Percentiles rank a stretch among this genome's conserved stretches.
Evolutionary conservation across 2,329 filamentous ascomycete genomes (phyloP).

Genomic region (Penicillium sp.): DNA sequence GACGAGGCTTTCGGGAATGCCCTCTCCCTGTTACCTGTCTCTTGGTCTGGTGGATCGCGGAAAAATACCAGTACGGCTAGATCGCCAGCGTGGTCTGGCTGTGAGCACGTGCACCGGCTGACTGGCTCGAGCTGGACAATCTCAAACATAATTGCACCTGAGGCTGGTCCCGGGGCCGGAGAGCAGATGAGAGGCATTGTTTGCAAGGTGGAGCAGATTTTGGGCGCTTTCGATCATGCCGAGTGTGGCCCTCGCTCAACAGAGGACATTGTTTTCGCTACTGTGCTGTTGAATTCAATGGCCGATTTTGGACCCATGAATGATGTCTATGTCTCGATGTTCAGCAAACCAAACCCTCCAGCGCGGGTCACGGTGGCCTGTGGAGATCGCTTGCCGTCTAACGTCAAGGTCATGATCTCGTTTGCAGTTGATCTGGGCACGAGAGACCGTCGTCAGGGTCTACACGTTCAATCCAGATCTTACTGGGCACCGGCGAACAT

Average conservation of each 20-base stretch:
- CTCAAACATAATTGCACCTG: slow-evolving; percentile 42
- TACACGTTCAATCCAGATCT: slow-evolving; percentile 90
- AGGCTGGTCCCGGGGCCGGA: slow-evolving; percentile 41
- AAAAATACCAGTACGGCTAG: neutral
- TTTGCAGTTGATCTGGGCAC: slow-evolving; percentile 47
- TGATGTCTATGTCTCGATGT: slow-evolving; percentile 71
- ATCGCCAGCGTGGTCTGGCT: slow-evolving; percentile 8
- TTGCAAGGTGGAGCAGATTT: slow-evolving; percentile 19
- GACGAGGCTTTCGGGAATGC: slow-evolving; percentile 62
- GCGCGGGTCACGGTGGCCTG: slow-evolving; percentile 81
- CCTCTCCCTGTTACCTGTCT: slow-evolving; percentile 26
- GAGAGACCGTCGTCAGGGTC: slow-evolving; percentile 47
- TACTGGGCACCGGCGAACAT: slow-evolving; percentile 99
- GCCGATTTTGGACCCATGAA: slow-evolving; percentile 76
- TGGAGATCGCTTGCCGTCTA: slow-evolving; percentile 64
- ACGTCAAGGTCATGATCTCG: slow-evolving; percentile 63
- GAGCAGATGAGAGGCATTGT: slow-evolving; percentile 44
- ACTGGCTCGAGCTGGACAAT: slow-evolving; percentile 35
- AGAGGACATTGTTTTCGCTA: slow-evolving; percentile 51
- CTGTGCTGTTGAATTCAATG: slow-evolving; percentile 77
- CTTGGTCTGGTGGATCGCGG: neutral
- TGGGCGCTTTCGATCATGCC: slow-evolving; percentile 9
- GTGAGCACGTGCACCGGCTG: slow-evolving; percentile 21
- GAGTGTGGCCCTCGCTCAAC: slow-evolving; percentile 22
- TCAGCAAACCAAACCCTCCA: slow-evolving; percentile 77